These are phyloP conservation scores for Coccomyxa subellipsoidea DNA, from an alignment of 163 green algal genomes.

Conservation along the genomic window DNA sequence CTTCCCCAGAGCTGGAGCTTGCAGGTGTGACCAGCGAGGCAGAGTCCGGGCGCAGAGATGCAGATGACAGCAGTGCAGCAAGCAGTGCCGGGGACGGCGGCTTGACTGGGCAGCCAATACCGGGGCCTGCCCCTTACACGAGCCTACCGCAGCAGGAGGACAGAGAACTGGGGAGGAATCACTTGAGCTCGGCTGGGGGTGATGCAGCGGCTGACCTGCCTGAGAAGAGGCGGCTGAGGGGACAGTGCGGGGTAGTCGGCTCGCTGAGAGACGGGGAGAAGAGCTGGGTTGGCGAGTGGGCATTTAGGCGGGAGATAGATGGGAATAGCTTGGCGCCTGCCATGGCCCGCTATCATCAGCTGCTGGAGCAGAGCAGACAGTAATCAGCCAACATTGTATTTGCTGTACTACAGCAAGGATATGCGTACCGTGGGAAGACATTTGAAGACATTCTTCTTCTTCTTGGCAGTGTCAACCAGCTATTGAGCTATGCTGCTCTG, in stretches of 20 bases:
- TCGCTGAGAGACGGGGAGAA: background rate
- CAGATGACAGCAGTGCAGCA: background rate
- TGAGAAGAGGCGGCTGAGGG: background rate
- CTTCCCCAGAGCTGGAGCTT: background rate
- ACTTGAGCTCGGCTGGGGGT: background rate
- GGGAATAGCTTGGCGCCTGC: background rate
- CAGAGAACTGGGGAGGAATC: background rate
- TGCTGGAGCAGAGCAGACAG: background rate
- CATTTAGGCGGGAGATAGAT: background rate
- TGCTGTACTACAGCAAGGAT: no score
- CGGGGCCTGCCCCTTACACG: no score
- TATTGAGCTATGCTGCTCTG: no score
- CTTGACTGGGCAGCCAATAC: background rate
- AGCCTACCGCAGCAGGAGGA: background rate
- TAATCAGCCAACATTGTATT: background rate
- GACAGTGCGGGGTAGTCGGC: no score
- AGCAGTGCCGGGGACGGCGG: background rate
- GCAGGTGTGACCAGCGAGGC: background rate
- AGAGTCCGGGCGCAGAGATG: background rate
- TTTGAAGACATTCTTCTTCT: no score
- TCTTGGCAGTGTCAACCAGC: no score
- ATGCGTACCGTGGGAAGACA: no score
- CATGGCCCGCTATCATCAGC: background rate
- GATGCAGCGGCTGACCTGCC: background rate
- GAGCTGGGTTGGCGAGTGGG: background rate